Evolutionary conservation across 1,139 yeast genomes (phyloP).

Genomic region (Hansenula anomala): DNA sequence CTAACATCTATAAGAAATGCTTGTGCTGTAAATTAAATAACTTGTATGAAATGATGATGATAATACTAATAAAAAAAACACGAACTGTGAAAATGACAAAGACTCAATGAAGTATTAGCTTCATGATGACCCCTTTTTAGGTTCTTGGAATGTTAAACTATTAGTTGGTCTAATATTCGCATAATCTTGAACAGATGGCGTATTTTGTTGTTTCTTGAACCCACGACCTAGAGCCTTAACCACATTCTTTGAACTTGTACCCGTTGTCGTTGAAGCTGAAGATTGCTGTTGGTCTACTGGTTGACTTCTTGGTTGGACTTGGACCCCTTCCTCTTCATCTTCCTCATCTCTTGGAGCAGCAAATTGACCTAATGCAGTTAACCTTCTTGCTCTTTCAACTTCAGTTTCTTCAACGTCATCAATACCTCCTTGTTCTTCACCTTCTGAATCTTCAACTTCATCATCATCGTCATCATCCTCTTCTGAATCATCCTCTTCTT

Average conservation of each 20-base stretch:
- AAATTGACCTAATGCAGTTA: constrained; percentile 72
- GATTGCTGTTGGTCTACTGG: neutral
- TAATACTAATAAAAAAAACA: too few species aligned
- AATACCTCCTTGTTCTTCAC: constrained; percentile 11
- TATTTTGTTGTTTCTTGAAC: neutral
- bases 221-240: neutral
- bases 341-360: constrained; percentile 42
- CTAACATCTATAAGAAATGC: too few species aligned
- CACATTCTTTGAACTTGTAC: neutral
- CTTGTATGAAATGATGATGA: too few species aligned
- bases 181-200: neutral
- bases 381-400: constrained; percentile 68
- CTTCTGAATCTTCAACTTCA: constrained; percentile 7
- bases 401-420: constrained; percentile 50
- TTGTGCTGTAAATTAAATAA: too few species aligned
- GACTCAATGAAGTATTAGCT: too few species aligned
- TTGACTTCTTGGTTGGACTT: neutral
- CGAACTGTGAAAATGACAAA: too few species aligned
- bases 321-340: constrained; percentile 47
- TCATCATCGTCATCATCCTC: constrained; percentile 1
- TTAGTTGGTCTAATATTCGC: neutral
- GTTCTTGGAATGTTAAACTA: neutral
- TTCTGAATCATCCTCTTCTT: neutral
- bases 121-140: neutral
- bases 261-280: neutral